phyloP scores from a whole-genome alignment of 495 filamentous ascomycete species.

The Aspergillus leporis region DNA sequence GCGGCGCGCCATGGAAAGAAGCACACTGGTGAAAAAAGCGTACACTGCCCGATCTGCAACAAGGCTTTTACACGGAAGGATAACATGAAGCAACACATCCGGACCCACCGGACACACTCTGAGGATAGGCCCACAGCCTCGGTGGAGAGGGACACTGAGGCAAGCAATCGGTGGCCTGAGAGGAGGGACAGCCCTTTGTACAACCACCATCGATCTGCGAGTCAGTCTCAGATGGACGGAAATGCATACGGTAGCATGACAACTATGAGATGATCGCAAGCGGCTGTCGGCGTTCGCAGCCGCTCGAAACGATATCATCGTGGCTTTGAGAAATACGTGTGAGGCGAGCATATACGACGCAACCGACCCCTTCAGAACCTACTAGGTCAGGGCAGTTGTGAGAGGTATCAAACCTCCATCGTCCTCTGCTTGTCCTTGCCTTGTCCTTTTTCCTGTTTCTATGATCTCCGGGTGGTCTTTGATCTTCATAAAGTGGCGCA shows the following conservation, averaged over 20 bases:
- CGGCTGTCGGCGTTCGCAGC: slow-evolving; percentile 10
- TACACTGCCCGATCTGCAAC: slow-evolving; percentile 83
- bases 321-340: slow-evolving; percentile 4
- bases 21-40: slow-evolving; percentile 93
- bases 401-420: not conserved
- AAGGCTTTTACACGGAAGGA: slow-evolving; percentile 96
- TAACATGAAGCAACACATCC: slow-evolving; percentile 97
- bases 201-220: slow-evolving; percentile 30
- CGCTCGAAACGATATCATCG: slow-evolving; percentile 12
- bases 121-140: slow-evolving; percentile 36
- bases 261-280: slow-evolving; percentile 10
- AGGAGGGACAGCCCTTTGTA: slow-evolving; percentile 16
- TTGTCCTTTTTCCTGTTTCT: not conserved
- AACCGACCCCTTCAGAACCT: not conserved
- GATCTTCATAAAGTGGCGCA: slow-evolving; percentile 1
- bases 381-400: not conserved
- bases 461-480: not conserved
- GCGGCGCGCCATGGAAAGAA: slow-evolving; percentile 96
- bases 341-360: not conserved
- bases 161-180: slow-evolving; percentile 15
- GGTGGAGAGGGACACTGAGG: slow-evolving; percentile 29
- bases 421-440: not conserved
- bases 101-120: slow-evolving; percentile 66
- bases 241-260: slow-evolving; percentile 13
- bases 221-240: slow-evolving; percentile 23